Conservation (phyloP, 768 basidiomycete species). For the Tephrocybe sp. region DNA sequence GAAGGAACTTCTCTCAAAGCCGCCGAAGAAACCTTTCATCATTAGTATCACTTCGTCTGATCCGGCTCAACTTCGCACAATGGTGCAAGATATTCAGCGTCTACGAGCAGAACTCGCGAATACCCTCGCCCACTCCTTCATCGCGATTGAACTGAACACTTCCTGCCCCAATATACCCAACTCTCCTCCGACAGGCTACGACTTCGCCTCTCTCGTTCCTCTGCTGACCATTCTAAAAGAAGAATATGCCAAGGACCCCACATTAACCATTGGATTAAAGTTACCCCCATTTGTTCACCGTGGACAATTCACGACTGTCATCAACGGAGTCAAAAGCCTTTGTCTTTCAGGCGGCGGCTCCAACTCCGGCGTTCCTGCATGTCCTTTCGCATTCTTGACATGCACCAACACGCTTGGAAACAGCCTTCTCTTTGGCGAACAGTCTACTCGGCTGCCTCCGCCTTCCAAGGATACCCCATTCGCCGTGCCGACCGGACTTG, state of each 20-base stretch:
- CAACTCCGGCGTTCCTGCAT: constrained; percentile 9
- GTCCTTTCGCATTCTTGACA: constrained; percentile 69
- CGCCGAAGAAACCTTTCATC: constrained; percentile 55
- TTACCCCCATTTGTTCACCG: constrained; percentile 70
- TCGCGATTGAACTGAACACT: constrained; percentile 81
- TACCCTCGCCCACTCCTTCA: constrained; percentile 23
- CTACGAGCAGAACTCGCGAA: constrained; percentile 45
- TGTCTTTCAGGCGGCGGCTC: constrained; percentile 17
- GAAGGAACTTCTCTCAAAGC: constrained; percentile 38
- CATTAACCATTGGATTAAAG: constrained; percentile 71
- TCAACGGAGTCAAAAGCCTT: constrained; percentile 44
- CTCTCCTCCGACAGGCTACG: constrained; percentile 66
- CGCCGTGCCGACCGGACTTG: constrained; percentile 62
- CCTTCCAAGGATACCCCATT: constrained; percentile 25
- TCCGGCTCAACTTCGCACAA: constrained; percentile 43
- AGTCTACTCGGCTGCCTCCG: constrained; percentile 24
- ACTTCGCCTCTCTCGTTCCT: constrained; percentile 45
- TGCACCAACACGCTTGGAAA: constrained; percentile 82
- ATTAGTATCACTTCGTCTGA: constrained; percentile 73
- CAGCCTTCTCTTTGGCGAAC: constrained; percentile 59
- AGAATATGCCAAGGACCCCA: constrained; percentile 44
- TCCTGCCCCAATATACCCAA: constrained; percentile 79
- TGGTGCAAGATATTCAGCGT: constrained; percentile 59
- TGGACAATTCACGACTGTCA: constrained; percentile 56
- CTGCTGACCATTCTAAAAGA: constrained; percentile 55